Base-by-base conservation (phyloP, 1,284 basidiomycete genomes). In the Lignosus rhinocerotis region DNA sequence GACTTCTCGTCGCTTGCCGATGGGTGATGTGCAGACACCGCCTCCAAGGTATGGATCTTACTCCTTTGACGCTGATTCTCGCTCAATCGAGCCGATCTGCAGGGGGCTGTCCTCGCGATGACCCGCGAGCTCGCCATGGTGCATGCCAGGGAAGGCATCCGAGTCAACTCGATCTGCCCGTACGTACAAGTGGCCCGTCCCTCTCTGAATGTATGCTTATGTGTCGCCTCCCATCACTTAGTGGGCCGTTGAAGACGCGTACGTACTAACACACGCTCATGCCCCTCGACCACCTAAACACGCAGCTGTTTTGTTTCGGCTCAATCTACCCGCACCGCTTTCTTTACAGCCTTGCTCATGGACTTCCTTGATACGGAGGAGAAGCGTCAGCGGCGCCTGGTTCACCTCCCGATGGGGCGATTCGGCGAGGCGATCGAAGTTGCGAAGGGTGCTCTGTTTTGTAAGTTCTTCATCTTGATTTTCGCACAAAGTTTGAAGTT, bases 91-190 rank as follows among this genome's bases (percentile, higher is more conserved):
- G 36, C 25, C 12, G 5, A 30, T 17, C 9, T 34, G 9, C 14
- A 94, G 88, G 96, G 96, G 58, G 96, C 90, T 33, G 96, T 98
- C 5, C 86, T 98, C 55, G 92, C 96, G n/a, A 96, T 98, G 94
- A 96, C 94, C 10, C 87, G 96, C 54, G 96, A 98, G 72, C 82
- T 98, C 31, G 96, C 96, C 2, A 96, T 98, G 87, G 92, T 98
- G 2, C 96, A 98, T 74, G 96, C 96, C 39, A 83, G 91, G 59
- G 96, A 98, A 78, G 95, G 95, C 50, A 98, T 98, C 70, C 87
- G 96, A 42, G 70, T 98, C 74, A 99, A 99, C 78, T 87, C 94
- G 10, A 84, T 98, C 62, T 98, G 95, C 84, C 96, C 96, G 90
- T 95, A 75, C 75, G 93, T 80, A 16, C 38, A 10, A 46, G 39